Base-by-base conservation (phyloP, 345 rosid species). In the Hevea brasiliensis region DNA sequence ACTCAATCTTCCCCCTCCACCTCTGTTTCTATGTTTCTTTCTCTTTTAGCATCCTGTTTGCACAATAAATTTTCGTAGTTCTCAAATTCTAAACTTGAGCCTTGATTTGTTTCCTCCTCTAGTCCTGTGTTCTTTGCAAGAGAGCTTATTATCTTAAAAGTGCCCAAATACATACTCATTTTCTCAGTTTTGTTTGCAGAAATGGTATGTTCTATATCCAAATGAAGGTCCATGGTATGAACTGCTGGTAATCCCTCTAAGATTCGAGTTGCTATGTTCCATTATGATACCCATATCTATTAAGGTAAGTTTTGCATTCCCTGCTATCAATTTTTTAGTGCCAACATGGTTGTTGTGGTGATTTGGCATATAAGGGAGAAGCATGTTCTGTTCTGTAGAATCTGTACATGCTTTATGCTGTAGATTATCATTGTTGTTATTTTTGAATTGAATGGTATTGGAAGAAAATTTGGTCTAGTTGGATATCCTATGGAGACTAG, bases 271-370 rank as follows among this genome's bases (percentile, higher is more conserved):
- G 70, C 90, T 95, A 37, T 95, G 99, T 80, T 95, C 99, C 80
- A 95, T 95, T 81, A 95, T 95, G 98, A 95, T 95, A 81, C 99
- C 99, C 54, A 95, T 95, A 73, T 95, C 99, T 55, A 87, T 95
- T 50, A 95, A 95, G 96, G 99, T 88, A 81, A 86, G 74, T 65
- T 14, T 50, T 50, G 17, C 27, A 3, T 17, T 11, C 41, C 37
- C 65, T 72, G 54, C 32, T 32, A 24, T 67, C 56, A 72, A 17
- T 68, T 64, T 68, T 53, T 40, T 45, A 13, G 53, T 67, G 40
- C 27, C 45, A 56, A 47, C 13, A 14, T 40, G 71, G 20, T 65
- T 55, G 20, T 71, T 58, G 62, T 40, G 41, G 1, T 68, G 61
- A 55, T 45, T 73, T 68, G 41, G 48, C 42, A 32, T 26, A 23